phyloP scores from a whole-genome alignment of 768 basidiomycete species.

The Suillus variegatus region DNA sequence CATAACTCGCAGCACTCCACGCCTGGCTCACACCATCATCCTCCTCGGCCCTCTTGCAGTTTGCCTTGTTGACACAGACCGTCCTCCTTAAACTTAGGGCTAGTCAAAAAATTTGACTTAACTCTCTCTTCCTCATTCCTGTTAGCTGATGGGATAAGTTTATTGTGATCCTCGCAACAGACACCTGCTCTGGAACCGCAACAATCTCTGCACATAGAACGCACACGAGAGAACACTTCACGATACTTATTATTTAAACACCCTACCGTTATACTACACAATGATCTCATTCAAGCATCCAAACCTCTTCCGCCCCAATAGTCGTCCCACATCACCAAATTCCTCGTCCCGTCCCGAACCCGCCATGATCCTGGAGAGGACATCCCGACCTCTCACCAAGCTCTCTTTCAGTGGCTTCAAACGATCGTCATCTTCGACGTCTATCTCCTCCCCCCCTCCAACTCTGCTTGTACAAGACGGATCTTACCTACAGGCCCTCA shows the following conservation, averaged over 20 bases:
- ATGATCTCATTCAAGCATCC: conserved; percentile 71
- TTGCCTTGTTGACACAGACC: conserved; percentile 67
- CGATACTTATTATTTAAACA: conserved; percentile 12
- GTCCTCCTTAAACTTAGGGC: conserved; percentile 82
- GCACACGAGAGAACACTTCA: background rate
- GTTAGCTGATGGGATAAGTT: conserved; percentile 46
- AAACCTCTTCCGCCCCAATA: conserved; percentile 63
- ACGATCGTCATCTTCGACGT: conserved; percentile 48
- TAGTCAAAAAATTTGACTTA: conserved; percentile 20
- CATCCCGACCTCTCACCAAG: conserved; percentile 54
- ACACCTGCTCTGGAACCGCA: conserved; percentile 34
- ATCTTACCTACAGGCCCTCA: conserved; percentile 75
- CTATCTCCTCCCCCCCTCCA: conserved; percentile 32
- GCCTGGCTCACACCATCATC: conserved; percentile 52
- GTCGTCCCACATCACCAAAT: conserved; percentile 64
- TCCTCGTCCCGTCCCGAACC: conserved; percentile 37
- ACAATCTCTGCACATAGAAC: conserved; percentile 10
- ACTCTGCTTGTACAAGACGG: conserved; percentile 69
- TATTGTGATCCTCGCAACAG: conserved; percentile 36
- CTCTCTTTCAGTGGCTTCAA: conserved; percentile 61
- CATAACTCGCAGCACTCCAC: conserved; percentile 20
- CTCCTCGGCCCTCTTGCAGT: conserved; percentile 63
- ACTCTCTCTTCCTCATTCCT: conserved; percentile 10
- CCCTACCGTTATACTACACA: conserved; percentile 19
- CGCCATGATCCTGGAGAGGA: conserved; percentile 41